phyloP scores from a whole-genome alignment of 2,329 filamentous ascomycete genomes.

The Albophoma yamanashiensis region DNA sequence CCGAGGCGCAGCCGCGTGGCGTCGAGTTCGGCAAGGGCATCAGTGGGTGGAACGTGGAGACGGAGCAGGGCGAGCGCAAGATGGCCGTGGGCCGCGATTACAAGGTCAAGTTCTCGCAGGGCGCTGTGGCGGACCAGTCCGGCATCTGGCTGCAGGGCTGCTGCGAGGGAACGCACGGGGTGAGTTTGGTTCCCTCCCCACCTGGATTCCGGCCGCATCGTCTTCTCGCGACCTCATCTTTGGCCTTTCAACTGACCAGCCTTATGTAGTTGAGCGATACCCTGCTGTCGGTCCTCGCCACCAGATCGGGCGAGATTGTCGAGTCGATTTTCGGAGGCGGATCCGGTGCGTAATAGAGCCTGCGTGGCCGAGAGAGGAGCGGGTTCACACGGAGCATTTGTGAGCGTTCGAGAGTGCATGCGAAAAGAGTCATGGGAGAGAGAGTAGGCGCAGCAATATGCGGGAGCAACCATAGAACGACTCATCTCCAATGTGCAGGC shows the following conservation, averaged over 20 bases:
- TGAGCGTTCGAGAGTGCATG: neutral
- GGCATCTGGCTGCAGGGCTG: slow-evolving; percentile 92
- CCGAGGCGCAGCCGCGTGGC: slow-evolving; percentile 27
- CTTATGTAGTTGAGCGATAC: slow-evolving; percentile 60
- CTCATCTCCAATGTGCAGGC: neutral
- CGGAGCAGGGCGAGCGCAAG: slow-evolving; percentile 27
- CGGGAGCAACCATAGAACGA: neutral
- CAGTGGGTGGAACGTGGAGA: slow-evolving; percentile 29
- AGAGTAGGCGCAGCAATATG: neutral
- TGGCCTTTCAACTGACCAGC: slow-evolving; percentile 8
- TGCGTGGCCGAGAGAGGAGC: neutral
- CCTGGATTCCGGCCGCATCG: neutral
- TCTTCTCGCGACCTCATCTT: neutral
- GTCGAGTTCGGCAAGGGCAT: slow-evolving; percentile 22
- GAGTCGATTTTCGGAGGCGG: slow-evolving; percentile 53
- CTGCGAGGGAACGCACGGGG: slow-evolving; percentile 84
- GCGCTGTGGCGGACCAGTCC: slow-evolving; percentile 57
- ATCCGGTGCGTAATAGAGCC: neutral
- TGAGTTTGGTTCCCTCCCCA: slow-evolving; percentile 37
- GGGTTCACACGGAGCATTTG: neutral
- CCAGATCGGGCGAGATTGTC: slow-evolving; percentile 68
- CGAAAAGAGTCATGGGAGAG: neutral
- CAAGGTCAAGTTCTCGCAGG: slow-evolving; percentile 57
- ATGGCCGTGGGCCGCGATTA: slow-evolving; percentile 72
- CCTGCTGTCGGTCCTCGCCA: slow-evolving; percentile 66